Conservation (phyloP, 164 flowering plant species). For the Chloranthus sessilifolius region DNA sequence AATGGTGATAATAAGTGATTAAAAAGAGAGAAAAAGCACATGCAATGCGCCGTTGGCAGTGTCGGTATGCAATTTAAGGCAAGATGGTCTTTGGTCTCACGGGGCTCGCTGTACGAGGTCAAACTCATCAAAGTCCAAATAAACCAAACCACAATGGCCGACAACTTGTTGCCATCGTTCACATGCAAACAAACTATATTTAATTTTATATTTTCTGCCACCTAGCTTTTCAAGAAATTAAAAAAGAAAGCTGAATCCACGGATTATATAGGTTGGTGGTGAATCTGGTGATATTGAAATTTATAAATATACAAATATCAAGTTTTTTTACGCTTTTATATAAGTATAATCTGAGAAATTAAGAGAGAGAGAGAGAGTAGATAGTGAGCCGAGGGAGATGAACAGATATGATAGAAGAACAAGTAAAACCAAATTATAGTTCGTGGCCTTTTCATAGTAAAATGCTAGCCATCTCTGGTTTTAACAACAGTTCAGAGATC, state of each 20-base stretch:
- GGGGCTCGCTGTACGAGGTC: constrained; percentile 41
- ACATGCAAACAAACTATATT: constrained; percentile 38
- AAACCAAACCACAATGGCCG: constrained; percentile 41
- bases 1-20: too few species aligned
- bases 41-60: constrained; percentile 1
- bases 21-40: constrained; percentile 4
- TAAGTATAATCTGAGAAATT: neutral
- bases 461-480: constrained; percentile 52
- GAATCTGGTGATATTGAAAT: too few species aligned
- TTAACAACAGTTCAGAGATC: too few species aligned
- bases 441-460: too few species aligned
- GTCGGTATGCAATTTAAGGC: neutral
- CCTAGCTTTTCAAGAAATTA: neutral
- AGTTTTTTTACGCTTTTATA: neutral
- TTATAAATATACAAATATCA: too few species aligned
- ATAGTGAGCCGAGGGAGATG: too few species aligned
- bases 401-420: too few species aligned
- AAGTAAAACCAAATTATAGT: too few species aligned
- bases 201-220: neutral
- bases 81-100: constrained; percentile 2
- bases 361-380: constrained; percentile 1
- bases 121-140: constrained; percentile 23
- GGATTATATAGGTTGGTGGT: too few species aligned
- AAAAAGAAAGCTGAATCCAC: too few species aligned
- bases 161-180: constrained; percentile 32